Base-by-base conservation (phyloP, 768 basidiomycete genomes). In the Boletus reticulatus region DNA sequence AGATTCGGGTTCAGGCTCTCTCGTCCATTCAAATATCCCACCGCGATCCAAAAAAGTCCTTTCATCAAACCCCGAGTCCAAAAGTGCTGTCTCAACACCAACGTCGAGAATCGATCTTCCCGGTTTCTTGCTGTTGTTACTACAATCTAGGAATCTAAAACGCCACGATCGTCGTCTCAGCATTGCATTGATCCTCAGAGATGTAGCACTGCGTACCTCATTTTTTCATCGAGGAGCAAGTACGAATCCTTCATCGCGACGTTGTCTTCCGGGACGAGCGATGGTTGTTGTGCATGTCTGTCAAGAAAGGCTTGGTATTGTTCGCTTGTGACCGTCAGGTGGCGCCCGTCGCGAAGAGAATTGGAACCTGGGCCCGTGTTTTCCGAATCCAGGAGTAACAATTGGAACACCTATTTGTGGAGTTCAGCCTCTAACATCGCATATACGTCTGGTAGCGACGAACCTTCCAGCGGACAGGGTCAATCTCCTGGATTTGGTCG, bases 161-260 rank as follows among this genome's bases (percentile, higher is more conserved):
- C 0, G 41, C 29, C 41, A 9, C 13, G 3, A 38, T 10, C 4
- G n/a, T 46, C 27, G 9, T 44, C 2, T 17, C 1, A 6, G 16
- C 19, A 19, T 20, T 41, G 8, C 17, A 47, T 12, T 2, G n/a
- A 16, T 24, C 7, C 20, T 42, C 43, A 55, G 7, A 13, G 7
- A 41, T 2, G 19, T 12, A 37, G 13, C 12, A 12, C 12, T 10
- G 48, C 62, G 19, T 50, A 66, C 76, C 75, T 47, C 73, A 73
- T 75, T 11, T 60, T 47, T 60, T 76, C 75, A 53, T 76, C 75
- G 0, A 75, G 53, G 19, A 66, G 64, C 20, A 76, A 55, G 52
- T 75, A 75, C 2, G 74, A 75, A 48, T 73, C 73, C 49, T 67
- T 70, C 73, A 76, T 76, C 5, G 69, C 55, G 4, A 72, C 63